Base-by-base conservation (phyloP, 352 stramenopile species). In the Globisporangium heterothallicum region DNA sequence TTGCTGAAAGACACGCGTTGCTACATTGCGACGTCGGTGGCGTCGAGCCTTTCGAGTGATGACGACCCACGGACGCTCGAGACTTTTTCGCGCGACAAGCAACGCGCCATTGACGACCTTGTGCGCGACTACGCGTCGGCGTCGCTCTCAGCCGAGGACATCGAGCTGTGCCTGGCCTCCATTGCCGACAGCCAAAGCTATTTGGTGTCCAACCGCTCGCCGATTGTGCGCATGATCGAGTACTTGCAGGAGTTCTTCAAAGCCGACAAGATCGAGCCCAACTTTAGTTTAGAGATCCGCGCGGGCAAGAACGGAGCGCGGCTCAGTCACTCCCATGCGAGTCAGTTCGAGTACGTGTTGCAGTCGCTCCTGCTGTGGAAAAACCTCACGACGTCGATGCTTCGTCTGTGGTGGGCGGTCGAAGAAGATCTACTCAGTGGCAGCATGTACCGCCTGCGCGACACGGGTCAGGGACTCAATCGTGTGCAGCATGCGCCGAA, bases 1-100 rank as follows among this genome's bases (percentile, higher is more conserved):
- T 63, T 97, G 45, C 67, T 97, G 26, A 29, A 70, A 24, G 91
- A 97, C 69, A 51, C 62, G 7, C 72, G 82, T 25, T 73, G 92
- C 34, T 53, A 72, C 22, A 47, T 64, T 14, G 88, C 92, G 12
- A 93, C 84, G 30, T 56, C 71, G 34, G 71, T 83, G n/a, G 18
- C 35, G 6, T 49, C 49, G 7, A 27, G 56, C 14, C 49, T 53
- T 3, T 44, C 25, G 10, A n/a, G n/a, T n/a, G 35, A 66, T 19
- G 42, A 52, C 13, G 41, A 61, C 10, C 30, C 71, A 26, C 36
- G 48, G 1, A 42, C 38, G 0, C 19, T 47, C 18, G 35, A 53
- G 34, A 42, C 21, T 13, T 52, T 53, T 53, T 30, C 43, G 8
- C 52, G 34, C 43, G 53, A 66, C 26, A 67, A 66, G 42, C 53